Base-by-base conservation (phyloP, 495 filamentous ascomycete species). In the Sordaria brevicollis region DNA sequence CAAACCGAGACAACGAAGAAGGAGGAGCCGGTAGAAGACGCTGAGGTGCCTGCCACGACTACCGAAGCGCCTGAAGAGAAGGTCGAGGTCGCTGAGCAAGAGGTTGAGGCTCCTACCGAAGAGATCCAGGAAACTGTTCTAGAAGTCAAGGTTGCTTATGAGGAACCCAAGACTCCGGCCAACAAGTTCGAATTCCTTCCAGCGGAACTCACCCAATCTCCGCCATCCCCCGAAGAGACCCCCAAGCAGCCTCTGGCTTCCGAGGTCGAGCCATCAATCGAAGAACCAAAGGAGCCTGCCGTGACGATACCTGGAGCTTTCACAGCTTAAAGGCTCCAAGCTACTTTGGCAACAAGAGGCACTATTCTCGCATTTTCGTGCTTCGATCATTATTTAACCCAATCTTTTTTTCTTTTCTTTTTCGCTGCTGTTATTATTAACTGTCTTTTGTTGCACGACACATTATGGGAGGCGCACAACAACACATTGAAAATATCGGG, bases 221-320 rank as follows among this genome's bases (percentile, higher is more conserved):
- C 13, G 1, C 57, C 37, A 13, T 39, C 33, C 11, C 68, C 19
- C 15, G 37, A 19, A 15, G 34, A 67, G 62, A 57, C 68, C 54
- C 68, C 65, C 13, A 66, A 39, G 19, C 71, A 73, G 38, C 37
- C 69, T 37, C 5, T 62, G 43, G 3, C 39, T 29, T 2, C 34
- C 33, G 35, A n/a, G 35, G 5, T 29, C 49, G 8, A 70, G 8
- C 25, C 37, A 29, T 67, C 29, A 19, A 62, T 13, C 8, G 70
- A 36, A 21, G 65, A 68, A 11, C 37, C 49, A 0, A 71, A 71
- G 38, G 67, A 68, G 7, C 70, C 66, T 13, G 67, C 70, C 25
- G 39, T 74, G 34, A 69, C 69, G 38, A 75, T 73, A 25, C 73
- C 74, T 70, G 43, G 15, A 15, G 15, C 69, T 11, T 35, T 34